Base-by-base conservation (phyloP, 2,329 filamentous ascomycete genomes). In the Colletotrichum coccodes region DNA sequence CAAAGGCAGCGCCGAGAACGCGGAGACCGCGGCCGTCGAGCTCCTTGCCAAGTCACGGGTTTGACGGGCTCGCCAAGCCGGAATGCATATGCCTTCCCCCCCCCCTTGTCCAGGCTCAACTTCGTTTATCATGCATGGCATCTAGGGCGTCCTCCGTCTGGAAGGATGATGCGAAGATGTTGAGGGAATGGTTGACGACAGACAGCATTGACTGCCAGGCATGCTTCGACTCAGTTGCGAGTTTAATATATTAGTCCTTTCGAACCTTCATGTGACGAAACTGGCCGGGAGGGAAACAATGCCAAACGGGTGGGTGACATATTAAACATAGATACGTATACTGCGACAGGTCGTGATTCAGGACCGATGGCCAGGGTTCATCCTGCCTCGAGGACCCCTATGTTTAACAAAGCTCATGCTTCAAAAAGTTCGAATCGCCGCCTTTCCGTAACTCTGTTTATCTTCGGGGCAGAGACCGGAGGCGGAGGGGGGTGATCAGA, bases 321-420 rank as follows among this genome's bases (percentile, higher is more conserved):
- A 38, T 34, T 44, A 60, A 54, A 49, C 32, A 54, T 23, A 28
- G 7, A 30, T 23, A 21, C 23, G 28, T 18, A 23, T 36, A 9
- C 23, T 36, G 28, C 14, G 16, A 11, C 23, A n/a, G 12, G 23
- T 11, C 18, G 34, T 18, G 18, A 61, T 47, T 53, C 28, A 53
- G 30, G 47, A 26, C 34, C 3, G 32, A 9, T 5, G 18, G 54
- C 28, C 49, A 62, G 59, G 64, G 64, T 47, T 38, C 32, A 62
- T 66, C 58, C 64, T 56, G 42, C 58, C 26, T 28, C 28, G 14
- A 49, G 40, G 58, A 66, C 64, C 64, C 64, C n/a, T 62, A 56
- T 42, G 26, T 46, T 62, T 14, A 32, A 46, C 38, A 62, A 62
- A 40, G 40, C 63, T 28, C 40, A 49, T 14, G 30, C 58, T 49